Conservation (phyloP, 2,329 filamentous ascomycete genomes). For the Pseudogymnoascus sp. region DNA sequence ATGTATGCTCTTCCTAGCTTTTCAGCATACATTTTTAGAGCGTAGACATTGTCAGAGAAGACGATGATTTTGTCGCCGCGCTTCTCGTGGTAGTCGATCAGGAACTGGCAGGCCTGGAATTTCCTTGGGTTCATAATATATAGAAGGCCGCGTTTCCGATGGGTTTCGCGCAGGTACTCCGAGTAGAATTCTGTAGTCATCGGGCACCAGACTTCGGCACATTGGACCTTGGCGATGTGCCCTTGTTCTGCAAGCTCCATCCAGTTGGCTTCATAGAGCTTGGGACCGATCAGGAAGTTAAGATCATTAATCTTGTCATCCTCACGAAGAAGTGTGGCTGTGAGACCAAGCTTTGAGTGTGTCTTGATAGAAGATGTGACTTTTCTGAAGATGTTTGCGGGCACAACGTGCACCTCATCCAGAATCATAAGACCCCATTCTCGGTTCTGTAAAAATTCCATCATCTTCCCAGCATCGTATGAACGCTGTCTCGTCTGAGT, state of each 20-base stretch:
- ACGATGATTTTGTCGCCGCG: constrained; percentile 97
- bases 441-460: constrained; percentile 80
- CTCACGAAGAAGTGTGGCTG: constrained; percentile 87
- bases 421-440: constrained; percentile 98
- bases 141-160: constrained; percentile 60
- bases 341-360: constrained; percentile 90
- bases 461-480: constrained; percentile 93
- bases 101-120: constrained; percentile 92
- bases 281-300: constrained; percentile 95
- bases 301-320: constrained; percentile 97
- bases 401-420: constrained; percentile 96
- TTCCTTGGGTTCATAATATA: constrained; percentile 98
- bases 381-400: constrained; percentile 90
- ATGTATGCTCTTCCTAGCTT: constrained; percentile 85
- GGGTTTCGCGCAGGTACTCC: constrained; percentile 72
- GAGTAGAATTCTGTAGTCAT: constrained; percentile 99
- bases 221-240: constrained; percentile 94
- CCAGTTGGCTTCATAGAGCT: constrained; percentile 98
- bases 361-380: constrained; percentile 91
- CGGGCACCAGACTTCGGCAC: constrained; percentile 97
- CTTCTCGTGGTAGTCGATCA: constrained; percentile 96
- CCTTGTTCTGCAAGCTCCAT: constrained; percentile 97
- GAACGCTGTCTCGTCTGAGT: constrained; percentile 80
- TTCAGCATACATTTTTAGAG: constrained; percentile 74
- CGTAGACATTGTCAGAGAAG: constrained; percentile 96